Base-by-base conservation (phyloP, 352 stramenopile species). In the Globisporangium okanoganense region DNA sequence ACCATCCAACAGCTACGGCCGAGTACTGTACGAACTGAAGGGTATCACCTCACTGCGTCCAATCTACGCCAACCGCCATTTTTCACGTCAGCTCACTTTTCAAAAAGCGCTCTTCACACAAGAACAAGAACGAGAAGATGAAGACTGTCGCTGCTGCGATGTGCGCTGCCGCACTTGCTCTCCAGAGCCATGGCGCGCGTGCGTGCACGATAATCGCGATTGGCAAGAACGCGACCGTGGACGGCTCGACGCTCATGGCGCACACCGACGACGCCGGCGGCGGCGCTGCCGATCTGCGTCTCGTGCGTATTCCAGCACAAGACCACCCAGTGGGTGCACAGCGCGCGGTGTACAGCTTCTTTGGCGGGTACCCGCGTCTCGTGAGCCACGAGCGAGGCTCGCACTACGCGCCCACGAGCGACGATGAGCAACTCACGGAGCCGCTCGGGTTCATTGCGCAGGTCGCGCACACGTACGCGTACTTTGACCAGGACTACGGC, bases 401-500 rank as follows among this genome's bases (percentile, higher is more conserved):
- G 9, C 70, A 89, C 22, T 98, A 96, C 69, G 63, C 62, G 24
- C 79, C 76, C 0, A 55, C 61, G 5, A 43, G 40, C 10, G 58
- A 66, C 8, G 49, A 66, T 8, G 69, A 88, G 41, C 35, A 66
- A 10, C 71, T 85, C 18, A 71, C 60, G 35, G 70, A 60, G 44
- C 84, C 92, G 3, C 62, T 98, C 51, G 89, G 89, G 3, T 90
- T 77, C 57, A 93, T 98, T 47, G 82, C 88, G n/a, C 83, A 99
- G 67, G 85, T 98, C 1, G 45, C 69, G 18, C 82, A 95, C 67
- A 99, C 95, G 25, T 98, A 89, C 70, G 92, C 80, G 12, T 98
- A 98, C 71, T 92, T 96, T 52, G 94, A 99, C 64, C 93, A 97
- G 51, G 86, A 94, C 68, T 95, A 99, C 64, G 93, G 87, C 36